Base-by-base conservation (phyloP, 306 rosid genomes). In the Senna siamea region DNA sequence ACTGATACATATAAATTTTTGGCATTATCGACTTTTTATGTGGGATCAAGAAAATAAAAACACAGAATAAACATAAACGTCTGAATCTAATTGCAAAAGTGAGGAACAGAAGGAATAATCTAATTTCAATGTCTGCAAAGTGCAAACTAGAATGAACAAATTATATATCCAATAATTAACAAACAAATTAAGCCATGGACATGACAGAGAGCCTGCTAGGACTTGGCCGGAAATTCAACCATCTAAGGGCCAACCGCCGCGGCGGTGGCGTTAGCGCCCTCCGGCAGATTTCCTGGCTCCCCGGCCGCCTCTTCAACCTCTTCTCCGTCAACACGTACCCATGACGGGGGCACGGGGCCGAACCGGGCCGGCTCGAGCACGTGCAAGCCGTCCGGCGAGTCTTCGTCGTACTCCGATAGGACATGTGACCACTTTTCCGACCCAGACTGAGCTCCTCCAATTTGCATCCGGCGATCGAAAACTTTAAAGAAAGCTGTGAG, bases 151-250 rank as follows among this genome's bases (percentile, higher is more conserved):
- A 44, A 9, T 32, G 58, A 14, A 66, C 51, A 66, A 56, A 57
- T 30, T 18, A 32, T 28, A 66, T 26, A 1, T 26, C 30, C 3
- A 26, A 26, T 26, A n/a, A n/a, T n/a, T n/a, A n/a, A n/a, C 30
- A 26, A 41, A 41, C 10, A 14, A 52, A 63, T 38, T 73, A 80
- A 79, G 82, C 87, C 85, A 38, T 44, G 9, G 91, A 80, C 94
- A 89, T 89, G 48, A 53, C 83, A 26, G 89, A 89, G 44, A 89
- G 91, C 32, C 89, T 80, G 70, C 94, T 89, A 5, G 92, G 94
- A 58, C 71, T 80, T 13, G 94, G 87, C 50, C 78, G 80, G 70
- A 87, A 89, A 78, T 85, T 87, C 75, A 66, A 69, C 88, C 94
- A 89, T 57, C 92, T 84, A 22, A 85, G 84, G 34, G 72, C 65